A percentile compares a stretch with the other conserved stretches of the same genome.
phyloP scores from a whole-genome alignment of 169 alveolate species.

The Cryptosporidium ryanae region DNA sequence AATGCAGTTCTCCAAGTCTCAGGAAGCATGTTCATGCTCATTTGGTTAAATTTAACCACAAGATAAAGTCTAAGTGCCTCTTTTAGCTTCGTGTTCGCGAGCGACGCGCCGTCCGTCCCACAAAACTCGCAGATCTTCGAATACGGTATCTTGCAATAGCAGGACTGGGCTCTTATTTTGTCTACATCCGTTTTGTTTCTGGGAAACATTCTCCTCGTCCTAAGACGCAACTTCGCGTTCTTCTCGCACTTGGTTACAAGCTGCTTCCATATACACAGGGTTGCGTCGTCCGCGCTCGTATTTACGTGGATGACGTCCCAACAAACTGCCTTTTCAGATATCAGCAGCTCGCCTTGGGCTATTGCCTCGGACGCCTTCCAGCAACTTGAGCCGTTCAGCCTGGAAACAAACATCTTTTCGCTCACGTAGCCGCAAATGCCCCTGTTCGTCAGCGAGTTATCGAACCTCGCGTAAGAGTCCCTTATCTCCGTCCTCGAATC shows the following conservation, averaged over 20 bases:
- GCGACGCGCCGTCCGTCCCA: not conserved
- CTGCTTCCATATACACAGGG: slow-evolving; percentile 24
- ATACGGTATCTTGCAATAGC: slow-evolving; percentile 9
- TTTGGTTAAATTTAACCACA: slow-evolving; percentile 57
- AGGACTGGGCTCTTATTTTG: not conserved
- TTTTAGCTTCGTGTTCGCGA: not conserved
- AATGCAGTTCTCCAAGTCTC: slow-evolving; percentile 61
- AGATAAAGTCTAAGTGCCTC: slow-evolving; percentile 58
- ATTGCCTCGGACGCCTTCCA: slow-evolving; percentile 16
- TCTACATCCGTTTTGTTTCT: slow-evolving; percentile 47
- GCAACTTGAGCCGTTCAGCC: not conserved
- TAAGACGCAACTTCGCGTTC: not conserved
- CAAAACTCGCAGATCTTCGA: not conserved
- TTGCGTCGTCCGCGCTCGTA: not conserved
- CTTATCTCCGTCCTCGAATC: not conserved
- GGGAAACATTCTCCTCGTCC: slow-evolving; percentile 9
- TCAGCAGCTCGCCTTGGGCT: slow-evolving; percentile 7
- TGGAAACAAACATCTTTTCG: not conserved
- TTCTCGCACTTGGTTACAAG: not conserved
- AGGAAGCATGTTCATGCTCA: slow-evolving; percentile 33
- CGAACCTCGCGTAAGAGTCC: not conserved
- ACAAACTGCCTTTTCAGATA: slow-evolving; percentile 29
- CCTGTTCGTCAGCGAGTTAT: not conserved
- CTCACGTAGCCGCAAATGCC: not conserved
- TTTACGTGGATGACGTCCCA: slow-evolving; percentile 3